Base-by-base conservation (phyloP, 176 grass and related monocot genomes). In the Leersia perrieri region DNA sequence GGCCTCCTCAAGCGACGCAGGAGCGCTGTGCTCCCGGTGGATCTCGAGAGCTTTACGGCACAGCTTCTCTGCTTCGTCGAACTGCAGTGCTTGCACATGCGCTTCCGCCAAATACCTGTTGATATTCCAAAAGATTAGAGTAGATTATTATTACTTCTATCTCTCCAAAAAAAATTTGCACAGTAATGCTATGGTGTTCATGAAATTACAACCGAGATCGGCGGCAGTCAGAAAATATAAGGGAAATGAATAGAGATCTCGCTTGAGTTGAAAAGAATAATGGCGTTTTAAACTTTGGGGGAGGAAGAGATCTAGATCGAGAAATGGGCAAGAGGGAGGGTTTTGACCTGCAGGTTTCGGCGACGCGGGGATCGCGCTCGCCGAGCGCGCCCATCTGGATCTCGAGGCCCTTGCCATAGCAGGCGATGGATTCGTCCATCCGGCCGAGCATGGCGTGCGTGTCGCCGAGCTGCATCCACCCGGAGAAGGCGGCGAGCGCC, bases 381-480 rank as follows among this genome's bases (percentile, higher is more conserved):
- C 97, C 91, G 11, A 99, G 97, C 0, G 97, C 92, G 12, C 72
- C 87, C 79, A 96, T 99, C 97, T 99, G 97, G 82, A 99, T 95
- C 87, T 94, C 77, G 66, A 96, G 91, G 18, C 97, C 97, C 87
- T 96, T 96, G 58, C 89, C 87, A 63, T 99, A 99, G 77, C 93
- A 96, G 2, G 85, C 83, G 71, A 99, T 93, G 16, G 97, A 99
- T 31, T 99, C 89, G 68, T 99, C 97, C 79, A 93, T 92, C 66
- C 90, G 85, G 7, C 97, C 97, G 7, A 95, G 84, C 97, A 99
- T 93, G 60, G 97, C 93, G 72, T 99, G 89, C 26, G 97, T 99
- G 79, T 99, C 97, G 29, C 97, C 97, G 63, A 99, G 89, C 88
- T 99, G 97, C 97, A 99, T 99, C 89, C 93, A 99, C 0, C 97